Conservation (phyloP, 2,329 filamentous ascomycete genomes). For the Fusarium guadeloupense region DNA sequence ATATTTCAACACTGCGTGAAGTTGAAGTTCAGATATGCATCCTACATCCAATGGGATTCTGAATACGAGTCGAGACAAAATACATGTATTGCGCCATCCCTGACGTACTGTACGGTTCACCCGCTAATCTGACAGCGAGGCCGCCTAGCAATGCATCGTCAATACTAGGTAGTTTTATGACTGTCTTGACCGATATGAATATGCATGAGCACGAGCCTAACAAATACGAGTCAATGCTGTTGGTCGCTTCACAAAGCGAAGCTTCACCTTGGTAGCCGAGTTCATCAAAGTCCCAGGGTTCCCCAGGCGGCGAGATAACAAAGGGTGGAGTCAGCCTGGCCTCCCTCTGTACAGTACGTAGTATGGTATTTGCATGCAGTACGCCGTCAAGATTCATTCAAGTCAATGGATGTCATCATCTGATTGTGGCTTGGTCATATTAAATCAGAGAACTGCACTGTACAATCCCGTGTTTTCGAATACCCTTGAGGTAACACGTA, state of each 20-base stretch:
- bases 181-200: conserved; percentile 6
- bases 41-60: background rate
- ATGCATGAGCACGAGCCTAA: conserved; percentile 6
- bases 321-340: background rate
- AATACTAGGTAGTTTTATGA: background rate
- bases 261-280: conserved; percentile 3
- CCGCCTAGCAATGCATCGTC: conserved; percentile 16
- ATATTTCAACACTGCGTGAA: background rate
- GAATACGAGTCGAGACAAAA: conserved; percentile 6
- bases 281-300: conserved; percentile 17
- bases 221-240: background rate
- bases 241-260: conserved; percentile 1
- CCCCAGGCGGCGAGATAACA: conserved; percentile 11
- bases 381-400: background rate
- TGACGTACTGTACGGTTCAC: conserved; percentile 8
- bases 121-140: conserved; percentile 35
- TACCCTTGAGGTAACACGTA: background rate
- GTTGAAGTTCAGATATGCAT: background rate
- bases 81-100: conserved; percentile 12
- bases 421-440: conserved; percentile 15
- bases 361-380: too few species aligned
- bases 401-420: conserved; percentile 15
- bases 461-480: background rate
- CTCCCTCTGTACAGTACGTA: too few species aligned
- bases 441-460: conserved; percentile 1